A percentile compares a stretch with the other conserved stretches of the same genome.
Evolutionary conservation across 1,139 yeast species (phyloP).

Genomic region (Protomyces inouyei): DNA sequence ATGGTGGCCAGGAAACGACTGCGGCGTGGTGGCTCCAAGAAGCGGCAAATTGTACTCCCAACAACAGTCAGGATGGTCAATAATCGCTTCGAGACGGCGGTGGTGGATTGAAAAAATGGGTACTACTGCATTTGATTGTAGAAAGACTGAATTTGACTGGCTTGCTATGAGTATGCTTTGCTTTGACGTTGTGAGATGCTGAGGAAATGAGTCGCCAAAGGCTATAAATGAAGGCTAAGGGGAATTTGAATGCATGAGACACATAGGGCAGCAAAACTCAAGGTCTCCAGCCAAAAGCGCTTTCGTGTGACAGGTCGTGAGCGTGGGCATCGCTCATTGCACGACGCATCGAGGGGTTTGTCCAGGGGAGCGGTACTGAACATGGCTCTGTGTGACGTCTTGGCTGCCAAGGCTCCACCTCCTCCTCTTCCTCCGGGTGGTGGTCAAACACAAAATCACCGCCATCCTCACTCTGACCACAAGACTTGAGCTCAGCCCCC

Average conservation of each 20-base stretch:
- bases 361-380: not conserved
- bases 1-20: slow-evolving; percentile 84
- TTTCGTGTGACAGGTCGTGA: too few species aligned
- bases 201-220: too few species aligned
- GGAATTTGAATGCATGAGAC: too few species aligned
- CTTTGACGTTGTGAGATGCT: too few species aligned
- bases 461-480: not conserved
- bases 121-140: not conserved
- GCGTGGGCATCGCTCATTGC: too few species aligned
- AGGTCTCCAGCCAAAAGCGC: too few species aligned
- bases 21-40: slow-evolving; percentile 40
- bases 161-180: too few species aligned
- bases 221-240: too few species aligned
- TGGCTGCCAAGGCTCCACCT: not conserved
- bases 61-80: not conserved
- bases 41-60: slow-evolving; percentile 13
- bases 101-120: not conserved
- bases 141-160: too few species aligned
- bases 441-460: not conserved
- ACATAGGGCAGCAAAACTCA: too few species aligned
- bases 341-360: not conserved
- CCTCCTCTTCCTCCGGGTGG: not conserved
- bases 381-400: not conserved
- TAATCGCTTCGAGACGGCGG: slow-evolving; percentile 1
- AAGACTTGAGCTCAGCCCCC: not conserved